Conservation (phyloP, 108 stramenopile species). For the Cyclostephanos tholiformis region DNA sequence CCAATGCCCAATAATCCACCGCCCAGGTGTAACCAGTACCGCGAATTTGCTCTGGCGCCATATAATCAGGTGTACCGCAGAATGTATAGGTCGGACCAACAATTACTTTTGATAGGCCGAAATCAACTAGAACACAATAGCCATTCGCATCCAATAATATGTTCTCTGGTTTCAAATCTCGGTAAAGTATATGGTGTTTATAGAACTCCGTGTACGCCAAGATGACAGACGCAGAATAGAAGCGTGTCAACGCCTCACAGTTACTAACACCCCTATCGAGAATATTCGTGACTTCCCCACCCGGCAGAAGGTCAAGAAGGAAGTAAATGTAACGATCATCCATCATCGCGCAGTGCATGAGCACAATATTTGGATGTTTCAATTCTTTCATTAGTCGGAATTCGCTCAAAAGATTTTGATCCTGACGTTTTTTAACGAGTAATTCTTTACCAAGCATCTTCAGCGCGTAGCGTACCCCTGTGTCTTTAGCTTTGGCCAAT, state of each 20-base stretch:
- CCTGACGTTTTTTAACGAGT: conserved; percentile 35
- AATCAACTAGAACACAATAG: conserved; percentile 64
- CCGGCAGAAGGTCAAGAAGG: conserved; percentile 47
- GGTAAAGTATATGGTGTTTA: conserved; percentile 78
- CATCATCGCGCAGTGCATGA: conserved; percentile 48
- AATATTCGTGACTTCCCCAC: conserved; percentile 34
- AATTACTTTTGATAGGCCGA: conserved; percentile 63
- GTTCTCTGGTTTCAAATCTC: conserved; percentile 75
- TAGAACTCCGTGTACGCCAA: conserved; percentile 57
- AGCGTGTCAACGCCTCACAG: conserved; percentile 51
- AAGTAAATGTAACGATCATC: conserved; percentile 58
- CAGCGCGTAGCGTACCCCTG: conserved; percentile 47
- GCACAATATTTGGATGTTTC: conserved; percentile 52
- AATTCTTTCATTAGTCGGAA: conserved; percentile 42
- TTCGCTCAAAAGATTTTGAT: conserved; percentile 46
- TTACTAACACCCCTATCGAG: conserved; percentile 23
- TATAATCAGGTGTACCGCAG: conserved; percentile 67
- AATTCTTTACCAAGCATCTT: conserved; percentile 42
- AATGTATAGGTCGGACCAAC: conserved; percentile 45
- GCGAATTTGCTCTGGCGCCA: conserved; percentile 66
- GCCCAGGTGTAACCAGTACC: conserved; percentile 65
- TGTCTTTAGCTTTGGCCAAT: conserved; percentile 37
- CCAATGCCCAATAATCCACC: conserved; percentile 76
- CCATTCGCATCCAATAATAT: conserved; percentile 57
- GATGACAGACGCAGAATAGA: conserved; percentile 57